A percentile compares a stretch with the other conserved stretches of the same genome.
Evolutionary conservation across 306 rosid genomes (phyloP).

Genomic region (Prunus mongolica): DNA sequence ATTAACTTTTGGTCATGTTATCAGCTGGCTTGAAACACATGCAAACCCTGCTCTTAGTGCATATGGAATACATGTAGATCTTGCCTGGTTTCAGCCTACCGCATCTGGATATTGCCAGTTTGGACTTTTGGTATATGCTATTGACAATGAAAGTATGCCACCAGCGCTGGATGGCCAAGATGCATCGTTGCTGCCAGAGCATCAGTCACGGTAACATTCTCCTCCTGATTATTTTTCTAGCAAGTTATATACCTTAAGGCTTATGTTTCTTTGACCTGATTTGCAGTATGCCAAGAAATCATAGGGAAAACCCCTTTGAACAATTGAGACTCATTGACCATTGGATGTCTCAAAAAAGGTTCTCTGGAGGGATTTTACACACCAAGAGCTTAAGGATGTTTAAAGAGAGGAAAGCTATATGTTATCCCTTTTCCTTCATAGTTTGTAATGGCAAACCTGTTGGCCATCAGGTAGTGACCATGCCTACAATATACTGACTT

Average conservation of each 20-base stretch:
- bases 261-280: conserved; percentile 22
- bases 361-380: conserved; percentile 57
- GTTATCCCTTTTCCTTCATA: conserved; percentile 54
- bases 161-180: conserved; percentile 40
- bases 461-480: conserved; percentile 80
- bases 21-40: conserved; percentile 73
- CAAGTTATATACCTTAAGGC: conserved; percentile 6
- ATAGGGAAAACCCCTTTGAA: conserved; percentile 30
- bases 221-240: conserved; percentile 16
- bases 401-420: conserved; percentile 64
- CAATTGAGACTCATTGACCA: conserved; percentile 42
- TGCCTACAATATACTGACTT: conserved; percentile 2
- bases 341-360: conserved; percentile 51
- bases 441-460: conserved; percentile 71
- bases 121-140: conserved; percentile 61
- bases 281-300: conserved; percentile 39
- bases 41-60: conserved; percentile 57
- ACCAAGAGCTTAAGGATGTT: conserved; percentile 55
- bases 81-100: conserved; percentile 91
- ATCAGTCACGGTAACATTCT: conserved; percentile 53
- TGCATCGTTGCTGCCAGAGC: conserved; percentile 37
- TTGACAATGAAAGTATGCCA: conserved; percentile 38
- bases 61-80: conserved; percentile 62
- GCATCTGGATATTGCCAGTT: conserved; percentile 86
- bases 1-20: conserved; percentile 56